Base-by-base conservation (phyloP, 169 alveolate genomes). In the Plasmodium vivax region DNA sequence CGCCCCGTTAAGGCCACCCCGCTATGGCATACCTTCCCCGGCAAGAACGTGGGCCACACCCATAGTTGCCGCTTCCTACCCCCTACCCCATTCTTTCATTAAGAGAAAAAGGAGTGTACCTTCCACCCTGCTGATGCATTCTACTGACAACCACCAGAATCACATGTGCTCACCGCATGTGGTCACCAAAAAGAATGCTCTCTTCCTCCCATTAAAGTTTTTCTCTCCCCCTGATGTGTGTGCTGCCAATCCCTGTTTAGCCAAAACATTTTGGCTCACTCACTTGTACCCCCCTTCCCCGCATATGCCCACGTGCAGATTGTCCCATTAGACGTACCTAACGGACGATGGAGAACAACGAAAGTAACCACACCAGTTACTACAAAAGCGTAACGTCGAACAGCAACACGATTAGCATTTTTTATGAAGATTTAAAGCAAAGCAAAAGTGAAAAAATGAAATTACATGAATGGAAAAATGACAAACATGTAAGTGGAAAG, bases 401-500 rank as follows among this genome's bases (percentile, higher is more conserved):
- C 68, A 68, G 77, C n/a, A 68, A 68, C 77, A 85, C 36, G 6
- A 75, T 14, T 51, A 43, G 14, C 74, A 45, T 47, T 54, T 34
- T 34, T 12, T 85, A 85, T 85, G 93, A 85, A 30, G 93, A 85
- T 14, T 1, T 73, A n/a, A 74, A 74, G 36, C 71, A 27, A 47
- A 74, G 32, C 16, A 54, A 36, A 75, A 85, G 62, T 85, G 93
- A 85, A 16, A 85, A 77, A 6, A 19, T 5, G 8, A 54, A 73
- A 75, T 74, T 16, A 51, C 34, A 75, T 73, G 93, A 85, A 14
- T 84, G 93, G 93, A 72, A 84, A 72, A 23, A 10, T 84, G 80
- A 75, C 30, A 85, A 68, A 58, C 62, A 77, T 34, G 8, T 51
- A 2, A 71, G 71, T 23, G 47, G 75, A 3, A 84, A 71, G 8